Conservation (phyloP, 129 eudicot genomes). For the Oenanthe sinensis region DNA sequence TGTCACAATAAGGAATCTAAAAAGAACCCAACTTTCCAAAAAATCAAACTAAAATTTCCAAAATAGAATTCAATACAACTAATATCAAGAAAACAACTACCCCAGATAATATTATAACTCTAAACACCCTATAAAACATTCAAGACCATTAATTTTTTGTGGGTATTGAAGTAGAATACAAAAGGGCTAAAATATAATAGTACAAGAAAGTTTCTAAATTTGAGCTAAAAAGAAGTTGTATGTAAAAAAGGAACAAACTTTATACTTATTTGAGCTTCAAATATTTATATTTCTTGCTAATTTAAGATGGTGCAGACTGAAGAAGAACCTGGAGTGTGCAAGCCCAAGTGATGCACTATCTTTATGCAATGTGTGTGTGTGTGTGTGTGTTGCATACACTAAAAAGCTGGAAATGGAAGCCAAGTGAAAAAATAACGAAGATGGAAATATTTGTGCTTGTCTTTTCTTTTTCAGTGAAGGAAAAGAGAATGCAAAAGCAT, state of each 20-base stretch:
- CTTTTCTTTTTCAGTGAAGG: constrained; percentile 16
- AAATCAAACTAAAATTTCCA: neutral
- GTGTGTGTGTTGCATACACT: neutral
- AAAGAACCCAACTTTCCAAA: constrained; percentile 39
- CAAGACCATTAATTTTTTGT: constrained; percentile 18
- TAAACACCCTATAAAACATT: constrained; percentile 26
- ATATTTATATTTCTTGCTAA: neutral
- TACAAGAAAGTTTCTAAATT: neutral
- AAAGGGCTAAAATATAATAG: neutral
- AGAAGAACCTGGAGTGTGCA: constrained; percentile 16
- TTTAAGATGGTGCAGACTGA: neutral
- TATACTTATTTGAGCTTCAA: neutral
- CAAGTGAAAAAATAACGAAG: constrained; percentile 14
- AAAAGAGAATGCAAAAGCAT: neutral
- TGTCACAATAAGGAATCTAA: constrained; percentile 41
- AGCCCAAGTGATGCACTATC: constrained; percentile 7
- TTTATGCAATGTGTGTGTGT: neutral
- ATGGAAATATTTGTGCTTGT: constrained; percentile 32
- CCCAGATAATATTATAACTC: neutral
- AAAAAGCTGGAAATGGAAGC: constrained; percentile 27
- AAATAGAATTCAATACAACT: neutral
- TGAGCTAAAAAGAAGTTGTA: neutral
- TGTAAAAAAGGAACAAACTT: neutral
- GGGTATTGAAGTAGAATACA: neutral
- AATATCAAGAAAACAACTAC: constrained; percentile 17